A percentile compares a stretch with the other conserved stretches of the same genome.
Evolutionary conservation across 1,139 yeast genomes (phyloP).

Genomic region (Suhomyces guaymorum): DNA sequence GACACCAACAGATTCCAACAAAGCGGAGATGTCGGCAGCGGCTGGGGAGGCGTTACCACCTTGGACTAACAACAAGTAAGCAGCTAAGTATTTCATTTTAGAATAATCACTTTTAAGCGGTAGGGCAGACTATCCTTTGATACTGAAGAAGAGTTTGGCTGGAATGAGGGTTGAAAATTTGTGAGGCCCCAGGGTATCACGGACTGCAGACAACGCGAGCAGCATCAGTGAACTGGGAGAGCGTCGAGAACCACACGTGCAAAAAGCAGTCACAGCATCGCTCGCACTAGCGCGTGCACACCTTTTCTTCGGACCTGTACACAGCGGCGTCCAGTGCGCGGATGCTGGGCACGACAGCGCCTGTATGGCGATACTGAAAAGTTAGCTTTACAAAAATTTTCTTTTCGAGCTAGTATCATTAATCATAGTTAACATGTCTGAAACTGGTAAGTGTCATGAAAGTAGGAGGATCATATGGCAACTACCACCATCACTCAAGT

Average conservation of each 20-base stretch:
- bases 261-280: conserved; percentile 20
- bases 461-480: too few species aligned
- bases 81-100: conserved; percentile 86
- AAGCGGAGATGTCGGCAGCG: conserved; percentile 68
- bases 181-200: conserved; percentile 3
- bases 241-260: conserved; percentile 5
- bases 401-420: conserved; percentile 11
- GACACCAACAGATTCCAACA: conserved; percentile 74
- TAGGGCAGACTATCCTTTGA: conserved; percentile 61
- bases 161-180: conserved; percentile 8
- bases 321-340: conserved; percentile 2
- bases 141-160: conserved; percentile 7
- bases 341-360: conserved; percentile 11
- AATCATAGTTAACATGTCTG: conserved; percentile 41
- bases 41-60: conserved; percentile 83
- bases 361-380: conserved; percentile 10
- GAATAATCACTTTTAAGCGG: conserved; percentile 64
- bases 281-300: conserved; percentile 3
- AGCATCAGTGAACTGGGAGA: background rate
- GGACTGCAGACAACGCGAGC: conserved; percentile 4
- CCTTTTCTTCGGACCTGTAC: conserved; percentile 4
- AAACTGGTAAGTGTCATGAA: conserved; percentile 42
- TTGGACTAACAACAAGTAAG: conserved; percentile 83
- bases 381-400: conserved; percentile 12
- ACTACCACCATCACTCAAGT: too few species aligned